Evolutionary conservation across 1,284 basidiomycete species (phyloP).

Genomic region (Wolfiporia cocos): DNA sequence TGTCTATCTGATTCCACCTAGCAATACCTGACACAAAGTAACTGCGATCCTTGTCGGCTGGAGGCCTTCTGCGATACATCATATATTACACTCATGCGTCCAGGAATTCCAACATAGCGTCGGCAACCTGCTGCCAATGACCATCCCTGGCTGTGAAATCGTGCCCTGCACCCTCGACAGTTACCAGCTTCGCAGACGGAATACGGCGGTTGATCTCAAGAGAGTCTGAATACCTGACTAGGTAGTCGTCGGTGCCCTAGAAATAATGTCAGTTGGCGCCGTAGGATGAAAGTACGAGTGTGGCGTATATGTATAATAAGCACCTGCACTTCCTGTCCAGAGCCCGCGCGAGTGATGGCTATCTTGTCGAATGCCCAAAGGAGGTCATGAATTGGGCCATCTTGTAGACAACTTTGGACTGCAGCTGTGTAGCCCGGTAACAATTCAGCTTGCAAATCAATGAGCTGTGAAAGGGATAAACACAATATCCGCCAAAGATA

Average conservation of each 20-base stretch:
- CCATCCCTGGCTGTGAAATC: conserved; percentile 37
- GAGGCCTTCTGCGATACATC: no score
- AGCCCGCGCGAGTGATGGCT: conserved; percentile 8
- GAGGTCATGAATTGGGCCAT: conserved; percentile 18
- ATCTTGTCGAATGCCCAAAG: conserved; percentile 19
- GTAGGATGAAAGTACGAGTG: background rate
- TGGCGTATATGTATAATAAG: conserved; percentile 58
- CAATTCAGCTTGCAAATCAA: conserved; percentile 13
- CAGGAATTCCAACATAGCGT: conserved; percentile 33
- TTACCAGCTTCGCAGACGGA: conserved; percentile 47
- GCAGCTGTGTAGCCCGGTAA: conserved; percentile 19
- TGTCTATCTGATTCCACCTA: no score
- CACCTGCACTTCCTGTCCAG: conserved; percentile 25
- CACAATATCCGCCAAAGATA: conserved; percentile 25
- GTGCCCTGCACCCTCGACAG: conserved; percentile 53
- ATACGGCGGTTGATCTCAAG: conserved; percentile 45
- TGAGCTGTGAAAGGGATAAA: conserved; percentile 26
- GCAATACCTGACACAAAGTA: no score
- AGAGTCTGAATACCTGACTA: conserved; percentile 55
- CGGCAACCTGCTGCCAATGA: conserved; percentile 39
- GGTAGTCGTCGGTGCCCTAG: conserved; percentile 57
- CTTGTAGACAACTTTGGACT: conserved; percentile 15
- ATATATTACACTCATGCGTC: conserved; percentile 7
- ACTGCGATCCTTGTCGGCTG: no score
- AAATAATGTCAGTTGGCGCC: conserved; percentile 1